A percentile compares a stretch with the other conserved stretches of the same genome.
phyloP scores from a whole-genome alignment of 768 basidiomycete genomes.

The Cubamyces sp. region DNA sequence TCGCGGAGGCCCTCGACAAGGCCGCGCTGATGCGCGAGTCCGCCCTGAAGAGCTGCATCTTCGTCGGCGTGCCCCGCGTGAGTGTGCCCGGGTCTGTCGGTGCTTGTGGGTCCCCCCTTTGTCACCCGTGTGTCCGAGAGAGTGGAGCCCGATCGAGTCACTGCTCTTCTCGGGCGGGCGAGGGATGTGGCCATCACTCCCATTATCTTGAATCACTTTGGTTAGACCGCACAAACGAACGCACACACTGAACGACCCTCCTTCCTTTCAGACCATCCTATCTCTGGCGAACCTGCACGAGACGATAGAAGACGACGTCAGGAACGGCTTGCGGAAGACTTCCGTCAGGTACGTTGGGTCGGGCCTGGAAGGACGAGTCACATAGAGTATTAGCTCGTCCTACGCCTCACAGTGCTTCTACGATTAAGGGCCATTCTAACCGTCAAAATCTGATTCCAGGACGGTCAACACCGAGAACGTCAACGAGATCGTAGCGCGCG shows the following conservation, averaged over 20 bases:
- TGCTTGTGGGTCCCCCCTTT: conserved; percentile 1
- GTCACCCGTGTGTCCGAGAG: not conserved
- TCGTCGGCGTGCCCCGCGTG: conserved; percentile 86
- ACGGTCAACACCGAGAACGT: conserved; percentile 64
- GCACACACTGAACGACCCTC: conserved; percentile 1
- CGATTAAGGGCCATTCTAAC: not conserved
- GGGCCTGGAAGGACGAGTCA: not conserved
- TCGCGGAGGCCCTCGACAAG: conserved; percentile 64
- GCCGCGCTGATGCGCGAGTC: conserved; percentile 90
- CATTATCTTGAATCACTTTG: too few relatives aligned
- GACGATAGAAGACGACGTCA: conserved; percentile 83
- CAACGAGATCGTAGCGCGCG: conserved; percentile 69
- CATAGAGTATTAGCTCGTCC: not conserved
- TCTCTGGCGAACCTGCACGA: conserved; percentile 76
- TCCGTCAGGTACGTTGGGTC: conserved; percentile 57
- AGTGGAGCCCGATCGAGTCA: not conserved
- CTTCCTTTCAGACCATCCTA: conserved; percentile 67
- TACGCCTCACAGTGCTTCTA: too few relatives aligned
- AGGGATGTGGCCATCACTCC: too few relatives aligned
- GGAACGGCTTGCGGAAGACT: conserved; percentile 63
- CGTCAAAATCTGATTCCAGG: conserved; percentile 42
- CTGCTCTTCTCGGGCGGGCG: too few relatives aligned
- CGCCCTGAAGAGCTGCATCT: conserved; percentile 86
- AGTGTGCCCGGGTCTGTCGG: conserved; percentile 3
- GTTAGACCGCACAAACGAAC: conserved; percentile 1